These are phyloP conservation scores for Austroboletus eburneus DNA, from an alignment of 768 basidiomycete genomes.

Conservation along the genomic window DNA sequence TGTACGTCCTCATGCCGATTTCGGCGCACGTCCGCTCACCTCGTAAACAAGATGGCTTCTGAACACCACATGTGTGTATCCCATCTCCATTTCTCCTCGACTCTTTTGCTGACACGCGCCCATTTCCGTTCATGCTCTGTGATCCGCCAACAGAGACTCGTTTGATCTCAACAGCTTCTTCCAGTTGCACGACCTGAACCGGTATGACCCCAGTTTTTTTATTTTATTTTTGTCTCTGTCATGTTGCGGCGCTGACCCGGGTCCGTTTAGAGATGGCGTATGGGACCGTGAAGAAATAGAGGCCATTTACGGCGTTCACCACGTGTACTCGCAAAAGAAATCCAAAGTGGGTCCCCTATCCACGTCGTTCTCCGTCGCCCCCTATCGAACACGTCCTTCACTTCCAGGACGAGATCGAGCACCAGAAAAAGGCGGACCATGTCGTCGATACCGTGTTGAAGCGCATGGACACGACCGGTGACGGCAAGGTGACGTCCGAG, in stretches of 20 bases:
- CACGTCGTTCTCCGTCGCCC: background rate
- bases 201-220: conserved; percentile 38
- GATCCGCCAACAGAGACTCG: conserved; percentile 60
- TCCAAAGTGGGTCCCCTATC: conserved; percentile 47
- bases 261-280: conserved; percentile 55
- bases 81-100: background rate
- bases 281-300: conserved; percentile 90
- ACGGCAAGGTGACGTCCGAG: conserved; percentile 62
- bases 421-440: conserved; percentile 75
- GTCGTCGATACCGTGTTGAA: conserved; percentile 71
- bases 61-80: conserved; percentile 78
- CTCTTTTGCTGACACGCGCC: too few relatives aligned
- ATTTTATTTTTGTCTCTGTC: background rate
- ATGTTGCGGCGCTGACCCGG: background rate
- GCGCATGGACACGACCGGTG: conserved; percentile 67
- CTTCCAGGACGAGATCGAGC: conserved; percentile 67
- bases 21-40: conserved; percentile 11
- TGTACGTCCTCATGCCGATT: conserved; percentile 49
- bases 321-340: conserved; percentile 80
- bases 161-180: conserved; percentile 90
- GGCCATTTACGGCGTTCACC: conserved; percentile 95
- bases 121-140: background rate
- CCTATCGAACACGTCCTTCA: background rate
- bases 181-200: conserved; percentile 89
- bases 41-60: conserved; percentile 66